These are phyloP conservation scores for Rhazya stricta DNA, from an alignment of 257 asterid genomes.

Conservation along the genomic window DNA sequence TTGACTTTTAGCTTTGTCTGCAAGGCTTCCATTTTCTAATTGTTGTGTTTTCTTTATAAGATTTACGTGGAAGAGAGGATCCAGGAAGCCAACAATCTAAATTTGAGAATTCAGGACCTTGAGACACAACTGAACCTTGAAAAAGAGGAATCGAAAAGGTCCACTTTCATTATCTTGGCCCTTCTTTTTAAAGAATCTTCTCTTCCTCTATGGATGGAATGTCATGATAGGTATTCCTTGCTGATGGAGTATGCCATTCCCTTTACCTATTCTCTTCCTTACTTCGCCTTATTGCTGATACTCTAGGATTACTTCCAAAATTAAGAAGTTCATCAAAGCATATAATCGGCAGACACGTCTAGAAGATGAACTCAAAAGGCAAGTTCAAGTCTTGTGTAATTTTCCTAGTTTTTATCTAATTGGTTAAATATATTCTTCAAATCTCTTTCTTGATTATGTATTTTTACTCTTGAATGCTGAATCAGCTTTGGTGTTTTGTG, in stretches of 20 bases:
- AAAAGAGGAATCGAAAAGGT: constrained; percentile 79
- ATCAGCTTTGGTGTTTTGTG: constrained; percentile 3
- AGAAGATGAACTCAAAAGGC: constrained; percentile 89
- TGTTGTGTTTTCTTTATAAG: constrained; percentile 33
- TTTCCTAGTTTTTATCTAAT: constrained; percentile 6
- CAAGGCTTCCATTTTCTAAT: neutral
- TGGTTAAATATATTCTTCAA: constrained; percentile 7
- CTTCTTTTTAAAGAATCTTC: constrained; percentile 4
- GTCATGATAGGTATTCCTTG: neutral
- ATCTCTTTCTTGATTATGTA: neutral
- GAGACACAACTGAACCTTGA: constrained; percentile 62
- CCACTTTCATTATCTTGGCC: neutral
- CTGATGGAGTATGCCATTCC: neutral
- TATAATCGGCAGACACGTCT: constrained; percentile 57
- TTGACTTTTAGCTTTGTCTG: neutral
- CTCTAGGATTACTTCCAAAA: constrained; percentile 54
- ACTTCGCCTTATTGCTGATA: constrained; percentile 12
- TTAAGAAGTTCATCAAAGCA: constrained; percentile 71
- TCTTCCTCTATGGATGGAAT: neutral
- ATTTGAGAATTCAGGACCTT: constrained; percentile 54
- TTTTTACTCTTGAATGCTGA: neutral
- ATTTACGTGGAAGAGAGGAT: constrained; percentile 55
- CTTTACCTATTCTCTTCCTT: constrained; percentile 15
- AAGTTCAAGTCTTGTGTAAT: constrained; percentile 17
- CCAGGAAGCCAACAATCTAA: constrained; percentile 48